Conservation (phyloP, 2,329 filamentous ascomycete species). For the Aureobasidium musti region DNA sequence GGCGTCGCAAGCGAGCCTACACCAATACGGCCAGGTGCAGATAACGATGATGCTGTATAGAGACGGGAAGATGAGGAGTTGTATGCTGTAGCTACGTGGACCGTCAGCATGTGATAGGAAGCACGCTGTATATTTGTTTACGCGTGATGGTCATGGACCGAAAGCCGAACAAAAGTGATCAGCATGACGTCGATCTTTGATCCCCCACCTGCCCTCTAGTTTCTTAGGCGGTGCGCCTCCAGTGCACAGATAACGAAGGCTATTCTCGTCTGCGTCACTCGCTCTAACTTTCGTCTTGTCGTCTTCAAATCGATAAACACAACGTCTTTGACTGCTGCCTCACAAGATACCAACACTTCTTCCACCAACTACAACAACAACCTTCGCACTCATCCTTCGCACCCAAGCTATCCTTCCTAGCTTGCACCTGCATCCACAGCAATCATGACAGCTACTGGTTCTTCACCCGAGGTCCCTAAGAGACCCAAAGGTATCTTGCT, state of each 20-base stretch:
- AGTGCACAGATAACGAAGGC: slow-evolving; percentile 17
- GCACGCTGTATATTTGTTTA: slow-evolving; percentile 5
- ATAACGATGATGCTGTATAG: slow-evolving; percentile 15
- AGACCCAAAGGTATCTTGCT: slow-evolving; percentile 47
- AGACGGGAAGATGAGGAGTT: slow-evolving; percentile 6
- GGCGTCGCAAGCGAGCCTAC: slow-evolving; percentile 13
- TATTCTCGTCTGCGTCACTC: slow-evolving; percentile 17
- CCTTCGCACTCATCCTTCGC: background rate
- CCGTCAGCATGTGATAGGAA: slow-evolving; percentile 18
- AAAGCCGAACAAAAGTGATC: slow-evolving; percentile 5
- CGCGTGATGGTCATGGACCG: background rate
- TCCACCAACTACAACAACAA: slow-evolving; percentile 2
- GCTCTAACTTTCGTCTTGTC: background rate
- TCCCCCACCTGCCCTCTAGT: slow-evolving; percentile 15
- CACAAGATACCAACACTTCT: background rate
- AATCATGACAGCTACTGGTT: slow-evolving; percentile 12
- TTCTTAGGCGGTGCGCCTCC: slow-evolving; percentile 17
- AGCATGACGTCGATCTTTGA: slow-evolving; percentile 13
- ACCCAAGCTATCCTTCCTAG: background rate
- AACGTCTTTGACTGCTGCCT: background rate
- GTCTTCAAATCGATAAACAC: slow-evolving; percentile 20
- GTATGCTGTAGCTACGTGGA: slow-evolving; percentile 1
- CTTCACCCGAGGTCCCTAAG: slow-evolving; percentile 40
- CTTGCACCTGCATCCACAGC: background rate
- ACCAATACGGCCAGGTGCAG: slow-evolving; percentile 19